Conservation (phyloP, 805 yeast genomes). For the Candida gorgasii region DNA sequence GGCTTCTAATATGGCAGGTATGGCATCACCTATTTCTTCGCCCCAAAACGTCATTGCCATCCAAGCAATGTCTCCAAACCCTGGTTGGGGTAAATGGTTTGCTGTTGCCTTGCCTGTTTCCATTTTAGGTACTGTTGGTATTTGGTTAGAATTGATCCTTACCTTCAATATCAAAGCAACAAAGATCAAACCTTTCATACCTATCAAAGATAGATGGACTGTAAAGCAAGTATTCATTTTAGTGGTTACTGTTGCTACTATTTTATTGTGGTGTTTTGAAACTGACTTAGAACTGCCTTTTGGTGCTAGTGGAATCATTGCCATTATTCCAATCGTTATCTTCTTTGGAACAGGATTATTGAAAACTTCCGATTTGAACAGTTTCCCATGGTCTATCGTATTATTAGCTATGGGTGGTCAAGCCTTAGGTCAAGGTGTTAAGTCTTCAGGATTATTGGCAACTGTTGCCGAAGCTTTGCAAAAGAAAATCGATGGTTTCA, state of each 20-base stretch:
- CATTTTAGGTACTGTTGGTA: constrained; percentile 55
- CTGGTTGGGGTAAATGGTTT: constrained; percentile 94
- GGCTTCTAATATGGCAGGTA: constrained; percentile 93
- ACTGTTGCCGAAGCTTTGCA: constrained; percentile 50
- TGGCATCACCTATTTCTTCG: constrained; percentile 96
- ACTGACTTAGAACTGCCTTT: constrained; percentile 41
- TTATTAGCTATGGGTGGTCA: constrained; percentile 58
- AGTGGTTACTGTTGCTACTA: constrained; percentile 43
- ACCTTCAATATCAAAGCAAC: constrained; percentile 56
- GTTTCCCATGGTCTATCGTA: constrained; percentile 56
- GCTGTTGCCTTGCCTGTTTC: constrained; percentile 82
- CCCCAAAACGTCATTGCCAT: constrained; percentile 95
- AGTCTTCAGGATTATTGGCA: constrained; percentile 48
- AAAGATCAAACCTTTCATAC: constrained; percentile 48
- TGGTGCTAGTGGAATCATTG: constrained; percentile 51
- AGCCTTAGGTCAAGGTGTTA: constrained; percentile 52
- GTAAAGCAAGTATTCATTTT: constrained; percentile 45
- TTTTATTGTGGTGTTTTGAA: constrained; percentile 51
- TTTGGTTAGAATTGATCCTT: constrained; percentile 72
- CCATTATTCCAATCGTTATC: constrained; percentile 48
- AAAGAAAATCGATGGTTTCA: constrained; percentile 39
- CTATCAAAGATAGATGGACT: constrained; percentile 47
- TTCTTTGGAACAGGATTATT: constrained; percentile 53
- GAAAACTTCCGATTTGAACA: constrained; percentile 49
- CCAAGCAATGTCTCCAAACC: constrained; percentile 81